These are phyloP conservation scores for Groenewaldozyma auringiensis DNA, from an alignment of 1,139 yeast genomes.

Conservation along the genomic window DNA sequence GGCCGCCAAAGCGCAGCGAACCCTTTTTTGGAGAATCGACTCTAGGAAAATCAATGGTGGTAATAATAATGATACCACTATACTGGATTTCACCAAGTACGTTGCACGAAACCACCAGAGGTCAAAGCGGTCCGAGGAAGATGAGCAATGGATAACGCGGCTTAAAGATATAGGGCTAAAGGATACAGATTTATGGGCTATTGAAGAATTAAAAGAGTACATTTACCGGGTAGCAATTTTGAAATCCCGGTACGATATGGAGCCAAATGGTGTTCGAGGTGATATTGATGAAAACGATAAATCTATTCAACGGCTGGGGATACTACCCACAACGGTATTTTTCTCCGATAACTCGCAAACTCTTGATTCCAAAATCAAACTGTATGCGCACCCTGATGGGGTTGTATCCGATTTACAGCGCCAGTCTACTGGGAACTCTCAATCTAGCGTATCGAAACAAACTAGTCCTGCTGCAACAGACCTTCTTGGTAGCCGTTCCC, in stretches of 20 bases:
- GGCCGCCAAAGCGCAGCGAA: constrained; percentile 59
- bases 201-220: constrained; percentile 52
- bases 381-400: neutral
- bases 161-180: constrained; percentile 63
- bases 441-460: neutral
- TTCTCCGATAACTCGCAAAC: constrained; percentile 36
- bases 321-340: constrained; percentile 58
- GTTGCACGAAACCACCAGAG: neutral
- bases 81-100: neutral
- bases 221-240: constrained; percentile 50
- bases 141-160: constrained; percentile 65
- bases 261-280: neutral
- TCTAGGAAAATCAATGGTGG: constrained; percentile 1
- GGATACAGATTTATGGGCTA: constrained; percentile 75
- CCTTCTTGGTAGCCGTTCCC: neutral
- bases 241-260: constrained; percentile 12
- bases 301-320: constrained; percentile 31
- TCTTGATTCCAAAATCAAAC: neutral
- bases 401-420: neutral
- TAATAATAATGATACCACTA: neutral
- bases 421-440: neutral
- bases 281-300: constrained; percentile 2
- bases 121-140: constrained; percentile 40
- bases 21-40: constrained; percentile 66
- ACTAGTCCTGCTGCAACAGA: neutral